phyloP scores from a whole-genome alignment of 1,284 basidiomycete genomes.

The Marasmius sp. region DNA sequence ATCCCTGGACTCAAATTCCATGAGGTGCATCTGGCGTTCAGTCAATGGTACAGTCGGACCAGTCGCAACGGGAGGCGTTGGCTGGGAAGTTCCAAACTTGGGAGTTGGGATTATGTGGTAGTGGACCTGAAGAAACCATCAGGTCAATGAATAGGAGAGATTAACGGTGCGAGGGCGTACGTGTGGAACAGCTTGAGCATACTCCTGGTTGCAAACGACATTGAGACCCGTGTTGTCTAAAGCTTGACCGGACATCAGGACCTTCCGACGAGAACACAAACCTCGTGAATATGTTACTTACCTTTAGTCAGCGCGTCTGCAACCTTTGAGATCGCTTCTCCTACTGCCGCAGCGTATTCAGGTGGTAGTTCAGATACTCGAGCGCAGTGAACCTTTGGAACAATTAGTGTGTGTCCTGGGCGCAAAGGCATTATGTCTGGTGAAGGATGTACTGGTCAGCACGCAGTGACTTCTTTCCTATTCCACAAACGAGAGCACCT shows the following conservation, averaged over 20 bases:
- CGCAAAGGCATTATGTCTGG: conserved; percentile 72
- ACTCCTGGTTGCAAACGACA: conserved; percentile 79
- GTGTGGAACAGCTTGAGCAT: conserved; percentile 80
- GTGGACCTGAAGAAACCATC: conserved; percentile 53
- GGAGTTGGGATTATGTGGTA: conserved; percentile 81
- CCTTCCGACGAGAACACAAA: background rate
- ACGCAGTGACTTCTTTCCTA: background rate
- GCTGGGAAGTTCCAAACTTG: conserved; percentile 28
- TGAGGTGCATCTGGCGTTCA: conserved; percentile 52
- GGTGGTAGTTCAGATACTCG: conserved; percentile 64
- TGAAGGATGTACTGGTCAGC: background rate
- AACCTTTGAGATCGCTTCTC: conserved; percentile 58
- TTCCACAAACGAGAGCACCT: conserved; percentile 36
- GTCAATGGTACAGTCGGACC: conserved; percentile 33
- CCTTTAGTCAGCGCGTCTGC: conserved; percentile 63
- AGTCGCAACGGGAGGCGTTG: conserved; percentile 13
- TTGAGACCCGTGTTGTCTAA: conserved; percentile 67
- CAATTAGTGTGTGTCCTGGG: conserved; percentile 65
- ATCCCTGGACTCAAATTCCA: conserved; percentile 54
- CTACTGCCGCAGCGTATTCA: conserved; percentile 59
- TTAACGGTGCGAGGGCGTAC: conserved; percentile 37
- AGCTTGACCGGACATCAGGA: conserved; percentile 34
- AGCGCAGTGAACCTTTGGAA: conserved; percentile 63
- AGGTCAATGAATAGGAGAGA: background rate
- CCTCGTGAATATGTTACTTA: conserved; percentile 23